Base-by-base conservation (phyloP, 2,329 filamentous ascomycete species). In the Emydomyces testavorans region DNA sequence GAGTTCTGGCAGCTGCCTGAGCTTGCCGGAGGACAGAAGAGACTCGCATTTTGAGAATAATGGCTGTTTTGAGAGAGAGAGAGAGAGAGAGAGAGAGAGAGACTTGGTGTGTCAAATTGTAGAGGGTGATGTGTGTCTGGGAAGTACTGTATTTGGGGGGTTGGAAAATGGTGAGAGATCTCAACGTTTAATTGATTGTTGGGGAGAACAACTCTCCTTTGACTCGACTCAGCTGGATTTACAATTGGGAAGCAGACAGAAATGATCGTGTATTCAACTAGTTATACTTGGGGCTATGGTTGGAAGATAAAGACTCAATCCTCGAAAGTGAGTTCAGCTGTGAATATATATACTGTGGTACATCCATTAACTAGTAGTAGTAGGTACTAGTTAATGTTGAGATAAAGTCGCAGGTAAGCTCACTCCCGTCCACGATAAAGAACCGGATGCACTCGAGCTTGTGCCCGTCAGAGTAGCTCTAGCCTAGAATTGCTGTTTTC, bases 1-100 rank as follows among this genome's bases (percentile, higher is more conserved):
- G 71, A 47, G 65, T 68, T 44, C 69, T 66, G 49, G 65, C 61
- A 48, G 65, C 62, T 48, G 56, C 51, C n/a, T n/a, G n/a, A 35
- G 53, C 53, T 49, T 61, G 66, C 47, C 63, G 62, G 48, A 72
- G 62, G 56, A 67, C 58, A 51, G 62, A 51, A 36, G 68, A 65
- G 52, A 61, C 63, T 58, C 62, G 66, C 68, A 71, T 70, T 58
- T 54, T 67, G 57, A 6, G 20, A 6, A 2, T 41, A n/a, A n/a
- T 39, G 31, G 31, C 20, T 31, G 23, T 23, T 26, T 10, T 35
- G 36, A 49, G 50, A 48, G 23, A 40, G 38, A 2, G 7, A 23
- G 21, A 18, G n/a, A 13, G 24, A 11, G 21, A 5, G 2, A 24
- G 38, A 6, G 26, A 26, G 18, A 41, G n/a, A n/a, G 20, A 26